Percentiles rank a stretch among this genome's conserved stretches.
These are phyloP conservation scores for Dictyostelium brefeldianum DNA, from an alignment of 78 protist species.

Conservation along the genomic window DNA sequence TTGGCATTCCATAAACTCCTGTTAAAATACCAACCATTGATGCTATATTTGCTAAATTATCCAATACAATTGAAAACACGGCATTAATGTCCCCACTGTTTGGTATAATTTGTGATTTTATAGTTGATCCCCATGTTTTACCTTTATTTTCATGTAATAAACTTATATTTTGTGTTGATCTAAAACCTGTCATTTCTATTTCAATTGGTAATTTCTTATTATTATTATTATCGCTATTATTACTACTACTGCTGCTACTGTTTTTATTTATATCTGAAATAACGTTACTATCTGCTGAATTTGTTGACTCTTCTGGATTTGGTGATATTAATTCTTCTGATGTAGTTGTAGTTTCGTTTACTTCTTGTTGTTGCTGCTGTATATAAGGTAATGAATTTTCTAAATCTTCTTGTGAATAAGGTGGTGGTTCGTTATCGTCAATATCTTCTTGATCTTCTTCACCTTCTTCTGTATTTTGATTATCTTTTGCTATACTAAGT, in stretches of 20 bases:
- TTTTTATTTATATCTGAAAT: neutral
- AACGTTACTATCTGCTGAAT: neutral
- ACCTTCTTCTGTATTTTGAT: neutral
- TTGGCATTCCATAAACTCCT: conserved; percentile 64
- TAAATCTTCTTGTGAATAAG: no score
- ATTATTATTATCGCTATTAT: neutral
- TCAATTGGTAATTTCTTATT: neutral
- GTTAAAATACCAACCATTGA: conserved; percentile 46
- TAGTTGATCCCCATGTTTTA: neutral
- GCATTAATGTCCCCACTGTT: conserved; percentile 68
- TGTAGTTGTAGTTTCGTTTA: no score
- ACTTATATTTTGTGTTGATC: conserved; percentile 13
- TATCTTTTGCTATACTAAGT: neutral
- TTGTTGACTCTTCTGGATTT: no score
- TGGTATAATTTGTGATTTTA: conserved; percentile 20
- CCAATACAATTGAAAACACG: conserved; percentile 58
- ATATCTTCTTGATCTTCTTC: neutral
- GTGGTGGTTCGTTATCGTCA: no score
- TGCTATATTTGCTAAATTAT: conserved; percentile 68
- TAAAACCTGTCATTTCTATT: conserved; percentile 8
- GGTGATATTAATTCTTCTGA: no score
- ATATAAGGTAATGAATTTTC: no score
- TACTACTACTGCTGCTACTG: no score
- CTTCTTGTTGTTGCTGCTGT: no score
- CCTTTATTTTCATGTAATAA: conserved; percentile 1